Evolutionary conservation across 352 stramenopile species (phyloP), one percentile per base, ranked within the genome.

Genomic region (Globisporangium paddicum): DNA sequence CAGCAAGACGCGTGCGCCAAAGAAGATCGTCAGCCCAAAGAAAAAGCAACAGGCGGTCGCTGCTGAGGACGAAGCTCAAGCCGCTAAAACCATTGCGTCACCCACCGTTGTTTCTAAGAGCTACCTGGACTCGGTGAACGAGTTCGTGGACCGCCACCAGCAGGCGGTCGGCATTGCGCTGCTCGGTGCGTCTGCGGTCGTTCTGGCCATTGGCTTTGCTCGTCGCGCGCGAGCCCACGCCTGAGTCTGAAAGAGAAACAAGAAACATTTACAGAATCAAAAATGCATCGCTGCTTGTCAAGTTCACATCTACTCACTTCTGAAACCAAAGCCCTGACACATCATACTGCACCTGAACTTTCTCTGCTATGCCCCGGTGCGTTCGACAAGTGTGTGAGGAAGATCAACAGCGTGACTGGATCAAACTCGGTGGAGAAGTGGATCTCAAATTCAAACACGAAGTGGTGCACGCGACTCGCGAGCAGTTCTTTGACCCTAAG

Each of bases 111-210:
- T 38, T 10, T 28, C 38, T 28, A 53, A 59, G 69, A 62, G 9
- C 72, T 68, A 69, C 45, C 68, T 46, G 26, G 48, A 60, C 7
- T 40, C 57, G 42, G 63, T 62, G n/a, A 79, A 66, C 53, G 63
- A 72, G 18, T 85, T 87, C 25, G 46, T 87, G 16, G 69, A 79
- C 34, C 66, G 67, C 30, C 67, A 87, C 55, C 77, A 84, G 28
- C 69, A 82, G 41, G 51, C 51, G 10, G 67, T 87, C 25, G 77
- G 72, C 7, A n/a, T 77, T 19, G 62, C 68, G 9, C 58, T 84
- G 38, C 41, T 87, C 11, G 72, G 67, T 21, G 68, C 73, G 40
- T 82, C 77, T 6, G 46, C 59, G 16, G 53, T 65, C 23, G 63
- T 81, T 23, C 60, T 85, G 23, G 64, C 68, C 4, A 66, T 81